Percentiles rank a stretch among this genome's conserved stretches.
Evolutionary conservation across 768 basidiomycete genomes (phyloP).

Genomic region (Lentinula lateritia): DNA sequence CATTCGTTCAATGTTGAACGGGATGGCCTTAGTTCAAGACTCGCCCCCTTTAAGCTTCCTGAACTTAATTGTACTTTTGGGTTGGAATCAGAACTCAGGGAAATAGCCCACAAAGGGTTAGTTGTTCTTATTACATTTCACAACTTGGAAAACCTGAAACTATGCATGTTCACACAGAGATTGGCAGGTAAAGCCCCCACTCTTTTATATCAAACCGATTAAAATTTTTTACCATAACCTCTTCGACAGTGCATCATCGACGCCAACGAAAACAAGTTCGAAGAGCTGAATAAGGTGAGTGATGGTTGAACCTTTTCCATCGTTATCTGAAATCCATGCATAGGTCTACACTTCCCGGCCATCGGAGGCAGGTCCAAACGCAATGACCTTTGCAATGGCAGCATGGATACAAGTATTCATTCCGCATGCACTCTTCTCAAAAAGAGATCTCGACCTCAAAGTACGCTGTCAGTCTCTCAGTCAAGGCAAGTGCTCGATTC

Average conservation of each 20-base stretch:
- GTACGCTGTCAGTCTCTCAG: background rate
- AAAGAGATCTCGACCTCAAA: background rate
- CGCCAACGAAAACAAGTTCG: background rate
- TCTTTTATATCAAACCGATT: too few relatives aligned
- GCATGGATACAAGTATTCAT: background rate
- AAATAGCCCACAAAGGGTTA: background rate
- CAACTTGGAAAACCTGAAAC: background rate
- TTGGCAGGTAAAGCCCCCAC: background rate
- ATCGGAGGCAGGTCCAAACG: background rate
- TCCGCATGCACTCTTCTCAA: background rate
- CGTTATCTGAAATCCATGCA: background rate
- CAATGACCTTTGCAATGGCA: background rate
- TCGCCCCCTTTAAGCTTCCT: too few relatives aligned
- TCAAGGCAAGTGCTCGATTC: background rate
- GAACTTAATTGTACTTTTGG: background rate
- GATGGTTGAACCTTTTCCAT: too few relatives aligned
- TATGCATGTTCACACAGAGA: background rate
- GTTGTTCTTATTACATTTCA: background rate
- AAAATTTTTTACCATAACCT: background rate
- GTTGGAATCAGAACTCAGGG: background rate
- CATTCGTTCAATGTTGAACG: background rate
- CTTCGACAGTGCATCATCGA: background rate
- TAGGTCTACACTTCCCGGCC: background rate
- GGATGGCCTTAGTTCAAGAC: background rate
- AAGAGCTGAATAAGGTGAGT: background rate